Conservation (phyloP, 805 yeast genomes). For the Candida parachauliodes region DNA sequence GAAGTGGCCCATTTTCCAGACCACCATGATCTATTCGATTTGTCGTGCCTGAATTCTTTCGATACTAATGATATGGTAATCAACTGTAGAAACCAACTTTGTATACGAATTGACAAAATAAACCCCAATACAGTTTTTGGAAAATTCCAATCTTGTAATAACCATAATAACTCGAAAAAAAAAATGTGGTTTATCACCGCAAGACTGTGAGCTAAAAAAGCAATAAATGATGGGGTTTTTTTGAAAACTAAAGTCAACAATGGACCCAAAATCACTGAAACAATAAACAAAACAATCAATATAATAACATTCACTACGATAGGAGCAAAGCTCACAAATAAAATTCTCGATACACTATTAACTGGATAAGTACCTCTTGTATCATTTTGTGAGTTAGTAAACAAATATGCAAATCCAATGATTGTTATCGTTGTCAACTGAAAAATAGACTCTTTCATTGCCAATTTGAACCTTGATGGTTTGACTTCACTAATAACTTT, state of each 20-base stretch:
- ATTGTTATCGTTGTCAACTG: slow-evolving; percentile 30
- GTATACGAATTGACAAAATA: slow-evolving; percentile 52
- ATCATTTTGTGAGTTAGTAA: slow-evolving; percentile 53
- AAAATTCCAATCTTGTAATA: slow-evolving; percentile 65
- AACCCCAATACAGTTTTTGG: slow-evolving; percentile 59
- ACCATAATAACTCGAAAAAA: slow-evolving; percentile 61
- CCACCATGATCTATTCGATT: slow-evolving; percentile 59
- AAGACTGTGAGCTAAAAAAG: slow-evolving; percentile 52
- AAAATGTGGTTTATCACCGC: slow-evolving; percentile 52
- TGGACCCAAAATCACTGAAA: slow-evolving; percentile 52
- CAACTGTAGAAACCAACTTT: slow-evolving; percentile 52
- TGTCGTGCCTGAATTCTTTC: slow-evolving; percentile 59
- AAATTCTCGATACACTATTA: slow-evolving; percentile 41
- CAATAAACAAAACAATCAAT: slow-evolving; percentile 35
- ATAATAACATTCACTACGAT: slow-evolving; percentile 40
- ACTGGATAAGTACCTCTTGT: slow-evolving; percentile 29
- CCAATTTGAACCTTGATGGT: slow-evolving; percentile 45
- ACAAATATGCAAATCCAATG: slow-evolving; percentile 46
- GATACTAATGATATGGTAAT: slow-evolving; percentile 50
- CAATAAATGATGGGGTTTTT: slow-evolving; percentile 49
- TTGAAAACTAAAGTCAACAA: slow-evolving; percentile 39
- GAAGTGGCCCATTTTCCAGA: slow-evolving; percentile 67
- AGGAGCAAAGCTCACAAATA: slow-evolving; percentile 46
- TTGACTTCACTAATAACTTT: slow-evolving; percentile 42
- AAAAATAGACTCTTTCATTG: slow-evolving; percentile 40